A percentile compares a stretch with the other conserved stretches of the same genome.
These are phyloP conservation scores for Citrullus mucosospermus DNA, from an alignment of 306 rosid species.

Conservation along the genomic window DNA sequence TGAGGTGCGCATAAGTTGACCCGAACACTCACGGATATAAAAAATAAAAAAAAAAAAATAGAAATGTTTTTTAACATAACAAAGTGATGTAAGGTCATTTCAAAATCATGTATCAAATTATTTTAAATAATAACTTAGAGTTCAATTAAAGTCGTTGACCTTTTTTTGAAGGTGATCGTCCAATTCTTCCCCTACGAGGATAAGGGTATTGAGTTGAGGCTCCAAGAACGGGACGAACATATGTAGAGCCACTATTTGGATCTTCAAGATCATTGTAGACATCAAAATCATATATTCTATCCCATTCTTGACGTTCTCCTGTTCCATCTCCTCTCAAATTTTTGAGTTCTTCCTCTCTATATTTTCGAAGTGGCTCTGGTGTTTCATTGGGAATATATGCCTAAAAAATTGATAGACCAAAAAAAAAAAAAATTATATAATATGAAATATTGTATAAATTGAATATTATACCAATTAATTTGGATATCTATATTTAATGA, in stretches of 20 bases:
- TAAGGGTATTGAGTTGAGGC: background rate
- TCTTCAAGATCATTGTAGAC: background rate
- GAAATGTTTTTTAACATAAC: no score
- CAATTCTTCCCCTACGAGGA: background rate
- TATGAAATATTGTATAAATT: no score
- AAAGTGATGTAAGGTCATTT: no score
- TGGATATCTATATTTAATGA: background rate
- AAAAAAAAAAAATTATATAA: no score
- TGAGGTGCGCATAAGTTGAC: no score
- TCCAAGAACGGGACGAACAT: background rate
- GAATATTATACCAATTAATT: no score
- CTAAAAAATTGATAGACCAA: constrained; percentile 11
- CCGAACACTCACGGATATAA: no score
- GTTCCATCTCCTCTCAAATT: constrained; percentile 57
- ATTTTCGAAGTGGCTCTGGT: constrained; percentile 40
- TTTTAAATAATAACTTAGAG: no score
- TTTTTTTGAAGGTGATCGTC: background rate
- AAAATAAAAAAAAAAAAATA: no score
- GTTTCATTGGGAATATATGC: constrained; percentile 58
- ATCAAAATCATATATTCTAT: constrained; percentile 35
- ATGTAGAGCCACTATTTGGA: background rate
- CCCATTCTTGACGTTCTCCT: constrained; percentile 50
- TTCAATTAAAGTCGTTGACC: no score
- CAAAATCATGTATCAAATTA: no score
- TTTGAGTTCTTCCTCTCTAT: constrained; percentile 54